Conservation (phyloP, 768 basidiomycete genomes). For the Dendrothele bispora region DNA sequence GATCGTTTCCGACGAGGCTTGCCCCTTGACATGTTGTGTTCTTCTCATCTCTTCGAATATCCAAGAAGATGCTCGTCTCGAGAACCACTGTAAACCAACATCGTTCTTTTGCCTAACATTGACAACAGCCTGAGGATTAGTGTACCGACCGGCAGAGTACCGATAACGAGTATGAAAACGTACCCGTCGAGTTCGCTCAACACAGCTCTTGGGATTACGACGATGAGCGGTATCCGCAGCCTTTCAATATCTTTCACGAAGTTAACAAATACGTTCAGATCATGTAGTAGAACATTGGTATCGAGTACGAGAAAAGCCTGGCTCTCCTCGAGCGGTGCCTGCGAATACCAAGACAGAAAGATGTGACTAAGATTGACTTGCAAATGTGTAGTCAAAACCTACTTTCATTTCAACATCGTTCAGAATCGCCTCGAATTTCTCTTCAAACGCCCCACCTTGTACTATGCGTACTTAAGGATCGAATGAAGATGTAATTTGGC, state of each 20-base stretch:
- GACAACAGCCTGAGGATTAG: not conserved
- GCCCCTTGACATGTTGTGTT: conserved; percentile 54
- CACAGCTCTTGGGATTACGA: conserved; percentile 75
- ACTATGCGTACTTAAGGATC: too few relatives aligned
- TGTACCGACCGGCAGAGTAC: too few relatives aligned
- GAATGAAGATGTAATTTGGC: too few relatives aligned
- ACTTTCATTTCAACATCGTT: conserved; percentile 80
- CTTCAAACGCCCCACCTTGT: too few relatives aligned
- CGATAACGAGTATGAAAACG: conserved; percentile 9
- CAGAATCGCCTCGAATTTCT: too few relatives aligned
- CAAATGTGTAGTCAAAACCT: conserved; percentile 18
- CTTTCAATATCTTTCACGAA: conserved; percentile 65
- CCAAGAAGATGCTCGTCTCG: conserved; percentile 71
- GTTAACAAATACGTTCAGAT: conserved; percentile 60
- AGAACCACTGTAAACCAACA: conserved; percentile 53
- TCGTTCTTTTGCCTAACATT: conserved; percentile 52
- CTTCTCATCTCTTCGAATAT: conserved; percentile 60
- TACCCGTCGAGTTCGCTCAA: conserved; percentile 79
- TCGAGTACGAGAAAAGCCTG: conserved; percentile 63
- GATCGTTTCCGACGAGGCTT: conserved; percentile 63
- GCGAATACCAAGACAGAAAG: conserved; percentile 1
- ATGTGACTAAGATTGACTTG: conserved; percentile 1
- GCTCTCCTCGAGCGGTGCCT: conserved; percentile 44
- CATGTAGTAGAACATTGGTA: conserved; percentile 75
- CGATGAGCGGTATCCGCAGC: conserved; percentile 45